Evolutionary conservation across 805 yeast genomes (phyloP).

Genomic region (Lachancea cidri): DNA sequence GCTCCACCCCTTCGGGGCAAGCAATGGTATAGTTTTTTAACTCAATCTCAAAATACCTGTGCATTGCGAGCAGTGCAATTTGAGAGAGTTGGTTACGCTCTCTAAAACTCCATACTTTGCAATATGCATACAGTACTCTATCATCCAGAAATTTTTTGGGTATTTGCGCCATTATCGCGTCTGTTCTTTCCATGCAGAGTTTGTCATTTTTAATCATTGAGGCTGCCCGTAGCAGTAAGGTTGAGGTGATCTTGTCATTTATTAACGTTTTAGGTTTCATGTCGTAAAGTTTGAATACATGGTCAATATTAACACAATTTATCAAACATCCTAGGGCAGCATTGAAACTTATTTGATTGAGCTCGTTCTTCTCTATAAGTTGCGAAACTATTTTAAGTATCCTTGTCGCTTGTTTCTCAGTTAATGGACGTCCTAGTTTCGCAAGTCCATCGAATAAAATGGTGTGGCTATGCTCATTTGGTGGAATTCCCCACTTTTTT

Average conservation of each 20-base stretch:
- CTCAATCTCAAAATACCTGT: conserved; percentile 4
- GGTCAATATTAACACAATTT: conserved; percentile 35
- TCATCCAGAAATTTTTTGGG: conserved; percentile 20
- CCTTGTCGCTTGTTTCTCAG: conserved; percentile 33
- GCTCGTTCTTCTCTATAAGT: conserved; percentile 26
- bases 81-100: conserved; percentile 1
- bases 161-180: conserved; percentile 16
- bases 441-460: conserved; percentile 44
- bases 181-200: conserved; percentile 16
- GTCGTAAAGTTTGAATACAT: conserved; percentile 38
- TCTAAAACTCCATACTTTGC: conserved; percentile 19
- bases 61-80: conserved; percentile 3
- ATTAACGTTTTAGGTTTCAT: conserved; percentile 14
- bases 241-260: conserved; percentile 23
- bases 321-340: conserved; percentile 42
- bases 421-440: conserved; percentile 26
- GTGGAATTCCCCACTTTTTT: conserved; percentile 56
- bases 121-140: conserved; percentile 21
- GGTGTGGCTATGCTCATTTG: conserved; percentile 45
- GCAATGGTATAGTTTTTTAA: not conserved
- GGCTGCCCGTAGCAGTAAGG: conserved; percentile 21
- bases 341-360: conserved; percentile 41
- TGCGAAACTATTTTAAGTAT: conserved; percentile 32
- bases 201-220: conserved; percentile 15
- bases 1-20: conserved; percentile 1